Evolutionary conservation across 192 early-diverging fungal genomes (phyloP).

Genomic region (Dimargaris verticillata): DNA sequence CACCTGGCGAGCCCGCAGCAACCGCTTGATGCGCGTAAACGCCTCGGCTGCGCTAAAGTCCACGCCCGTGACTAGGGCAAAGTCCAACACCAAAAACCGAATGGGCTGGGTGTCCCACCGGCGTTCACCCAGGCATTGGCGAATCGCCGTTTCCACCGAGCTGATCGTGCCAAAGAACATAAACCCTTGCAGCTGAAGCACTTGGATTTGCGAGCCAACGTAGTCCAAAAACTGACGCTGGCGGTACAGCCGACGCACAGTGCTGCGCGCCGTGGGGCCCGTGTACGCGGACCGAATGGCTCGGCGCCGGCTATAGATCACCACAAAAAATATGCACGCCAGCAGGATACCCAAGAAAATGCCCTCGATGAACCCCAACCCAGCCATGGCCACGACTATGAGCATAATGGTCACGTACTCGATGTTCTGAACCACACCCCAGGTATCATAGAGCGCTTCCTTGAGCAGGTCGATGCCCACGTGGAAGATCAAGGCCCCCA

Average conservation of each 20-base stretch:
- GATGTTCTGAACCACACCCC: slow-evolving; percentile 61
- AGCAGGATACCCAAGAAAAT: slow-evolving; percentile 84
- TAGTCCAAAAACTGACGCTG: slow-evolving; percentile 74
- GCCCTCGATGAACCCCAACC: slow-evolving; percentile 91
- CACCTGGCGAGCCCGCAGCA: slow-evolving; percentile 46
- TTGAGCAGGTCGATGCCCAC: slow-evolving; percentile 85
- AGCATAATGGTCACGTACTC: slow-evolving; percentile 81
- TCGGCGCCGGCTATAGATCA: slow-evolving; percentile 46
- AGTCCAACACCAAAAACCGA: slow-evolving; percentile 78
- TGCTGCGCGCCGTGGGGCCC: slow-evolving; percentile 55
- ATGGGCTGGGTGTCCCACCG: slow-evolving; percentile 55
- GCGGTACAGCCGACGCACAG: slow-evolving; percentile 72
- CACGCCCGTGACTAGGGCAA: slow-evolving; percentile 67
- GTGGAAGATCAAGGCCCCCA: slow-evolving; percentile 91
- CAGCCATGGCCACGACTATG: slow-evolving; percentile 78
- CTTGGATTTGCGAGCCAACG: slow-evolving; percentile 71
- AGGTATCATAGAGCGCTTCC: slow-evolving; percentile 78
- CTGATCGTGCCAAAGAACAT: slow-evolving; percentile 95
- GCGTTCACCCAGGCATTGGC: slow-evolving; percentile 39
- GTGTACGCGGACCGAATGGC: slow-evolving; percentile 51
- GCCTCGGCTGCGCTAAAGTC: slow-evolving; percentile 85
- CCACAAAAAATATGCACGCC: slow-evolving; percentile 90
- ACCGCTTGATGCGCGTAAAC: slow-evolving; percentile 68
- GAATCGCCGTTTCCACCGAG: slow-evolving; percentile 57
- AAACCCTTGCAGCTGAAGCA: slow-evolving; percentile 82